These are phyloP conservation scores for Boechera stricta DNA, from an alignment of 345 rosid species.

Conservation along the genomic window DNA sequence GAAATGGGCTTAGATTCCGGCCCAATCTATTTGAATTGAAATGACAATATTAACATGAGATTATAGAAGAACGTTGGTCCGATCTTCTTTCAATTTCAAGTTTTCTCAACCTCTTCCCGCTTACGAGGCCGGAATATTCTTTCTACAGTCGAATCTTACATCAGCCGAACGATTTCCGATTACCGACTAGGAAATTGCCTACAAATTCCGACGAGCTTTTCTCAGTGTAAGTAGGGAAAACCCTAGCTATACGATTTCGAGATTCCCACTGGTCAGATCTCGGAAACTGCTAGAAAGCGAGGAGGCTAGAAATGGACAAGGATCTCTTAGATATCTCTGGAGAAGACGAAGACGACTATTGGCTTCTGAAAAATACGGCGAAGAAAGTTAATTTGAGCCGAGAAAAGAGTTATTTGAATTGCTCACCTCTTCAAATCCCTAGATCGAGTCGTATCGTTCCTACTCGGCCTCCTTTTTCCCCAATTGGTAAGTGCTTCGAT, in stretches of 20 bases:
- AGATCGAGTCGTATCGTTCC: constrained; percentile 45
- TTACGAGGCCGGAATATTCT: constrained; percentile 40
- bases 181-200: neutral
- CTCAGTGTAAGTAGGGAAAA: constrained; percentile 4
- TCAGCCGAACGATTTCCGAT: neutral
- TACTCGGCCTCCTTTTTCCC: constrained; percentile 44
- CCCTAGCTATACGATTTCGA: neutral
- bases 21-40: neutral
- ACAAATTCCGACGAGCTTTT: neutral
- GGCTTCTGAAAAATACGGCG: constrained; percentile 53
- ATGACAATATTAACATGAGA: neutral
- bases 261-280: constrained; percentile 34
- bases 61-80: constrained; percentile 19
- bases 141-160: constrained; percentile 9
- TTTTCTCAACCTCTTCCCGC: constrained; percentile 44
- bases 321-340: constrained; percentile 74
- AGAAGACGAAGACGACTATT: constrained; percentile 66
- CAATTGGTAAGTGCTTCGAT: constrained; percentile 47
- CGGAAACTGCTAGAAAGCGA: constrained; percentile 1
- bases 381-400: constrained; percentile 30
- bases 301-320: constrained; percentile 54
- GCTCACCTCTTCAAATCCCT: constrained; percentile 72
- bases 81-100: constrained; percentile 41
- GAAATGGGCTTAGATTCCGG: neutral
- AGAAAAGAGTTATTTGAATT: constrained; percentile 51